A percentile compares a stretch with the other conserved stretches of the same genome.
Evolutionary conservation across 2,329 filamentous ascomycete genomes (phyloP).

Genomic region (Fusarium sp.): DNA sequence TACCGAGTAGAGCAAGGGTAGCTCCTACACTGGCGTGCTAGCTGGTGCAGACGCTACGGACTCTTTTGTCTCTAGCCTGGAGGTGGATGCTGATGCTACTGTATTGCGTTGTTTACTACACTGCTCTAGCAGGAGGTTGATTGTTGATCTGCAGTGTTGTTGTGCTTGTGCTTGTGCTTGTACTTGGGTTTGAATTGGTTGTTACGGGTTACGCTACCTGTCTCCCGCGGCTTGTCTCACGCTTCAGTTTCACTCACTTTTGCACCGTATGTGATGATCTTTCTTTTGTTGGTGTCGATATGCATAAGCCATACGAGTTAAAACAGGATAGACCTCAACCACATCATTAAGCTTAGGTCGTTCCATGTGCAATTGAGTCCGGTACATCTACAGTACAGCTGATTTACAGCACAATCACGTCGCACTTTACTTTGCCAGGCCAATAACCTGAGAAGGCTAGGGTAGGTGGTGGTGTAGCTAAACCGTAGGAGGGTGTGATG

Average conservation of each 20-base stretch:
- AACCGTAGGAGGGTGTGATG: slow-evolving; percentile 32
- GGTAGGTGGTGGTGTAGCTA: slow-evolving; percentile 37
- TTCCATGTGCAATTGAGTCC: not conserved
- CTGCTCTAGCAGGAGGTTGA: slow-evolving; percentile 26
- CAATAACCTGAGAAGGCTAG: slow-evolving; percentile 24
- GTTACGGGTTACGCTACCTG: slow-evolving; percentile 29
- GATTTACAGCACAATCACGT: slow-evolving; percentile 16
- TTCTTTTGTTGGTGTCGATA: not conserved
- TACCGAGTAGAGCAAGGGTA: slow-evolving; percentile 45
- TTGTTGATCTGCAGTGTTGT: slow-evolving; percentile 39
- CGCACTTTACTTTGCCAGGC: slow-evolving; percentile 20
- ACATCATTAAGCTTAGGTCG: slow-evolving; percentile 11
- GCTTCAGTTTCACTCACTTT: not conserved
- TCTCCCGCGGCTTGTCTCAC: not conserved
- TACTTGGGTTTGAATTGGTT: slow-evolving; percentile 14
- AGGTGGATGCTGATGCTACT: slow-evolving; percentile 28
- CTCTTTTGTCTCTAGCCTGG: slow-evolving; percentile 26
- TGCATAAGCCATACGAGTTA: not conserved
- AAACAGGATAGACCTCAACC: not conserved
- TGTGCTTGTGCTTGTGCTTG: slow-evolving; percentile 6
- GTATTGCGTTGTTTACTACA: slow-evolving; percentile 34
- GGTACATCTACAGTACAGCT: slow-evolving; percentile 1
- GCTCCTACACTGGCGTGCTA: slow-evolving; percentile 41
- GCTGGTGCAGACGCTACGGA: slow-evolving; percentile 36
- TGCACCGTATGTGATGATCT: not conserved